A percentile compares a stretch with the other conserved stretches of the same genome.
Conservation (phyloP, 495 filamentous ascomycete genomes). For the Penicillium salamii region DNA sequence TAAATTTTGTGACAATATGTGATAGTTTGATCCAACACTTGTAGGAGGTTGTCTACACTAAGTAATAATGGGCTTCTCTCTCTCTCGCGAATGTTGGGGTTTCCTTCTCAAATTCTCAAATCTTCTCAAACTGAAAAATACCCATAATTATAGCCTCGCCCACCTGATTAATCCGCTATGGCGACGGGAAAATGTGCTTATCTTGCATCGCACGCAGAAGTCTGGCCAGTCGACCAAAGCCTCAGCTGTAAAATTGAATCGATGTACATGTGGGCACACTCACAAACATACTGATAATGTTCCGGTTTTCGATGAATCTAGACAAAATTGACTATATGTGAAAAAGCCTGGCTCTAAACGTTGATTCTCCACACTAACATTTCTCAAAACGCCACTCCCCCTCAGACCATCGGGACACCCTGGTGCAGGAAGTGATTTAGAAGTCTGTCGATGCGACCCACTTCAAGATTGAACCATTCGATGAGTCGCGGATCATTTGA, state of each 20-base stretch:
- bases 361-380: neutral
- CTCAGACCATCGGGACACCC: neutral
- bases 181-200: neutral
- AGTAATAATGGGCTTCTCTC: neutral
- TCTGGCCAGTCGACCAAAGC: neutral
- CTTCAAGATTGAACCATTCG: neutral
- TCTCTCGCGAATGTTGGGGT: neutral
- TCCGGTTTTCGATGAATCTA: neutral
- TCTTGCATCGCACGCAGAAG: neutral
- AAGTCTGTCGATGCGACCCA: neutral
- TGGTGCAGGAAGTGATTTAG: neutral
- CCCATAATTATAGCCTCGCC: neutral
- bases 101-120: neutral
- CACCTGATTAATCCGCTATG: neutral
- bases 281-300: neutral
- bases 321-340: neutral
- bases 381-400: neutral
- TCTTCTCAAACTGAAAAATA: neutral
- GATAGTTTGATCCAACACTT: neutral
- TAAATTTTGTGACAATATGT: neutral
- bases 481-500: neutral
- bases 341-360: neutral
- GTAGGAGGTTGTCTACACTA: neutral
- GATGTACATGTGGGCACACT: neutral
- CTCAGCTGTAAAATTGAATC: neutral